A percentile compares a stretch with the other conserved stretches of the same genome.
phyloP scores from a whole-genome alignment of 2,329 filamentous ascomycete species.

The Pyrenochaeta sp. region DNA sequence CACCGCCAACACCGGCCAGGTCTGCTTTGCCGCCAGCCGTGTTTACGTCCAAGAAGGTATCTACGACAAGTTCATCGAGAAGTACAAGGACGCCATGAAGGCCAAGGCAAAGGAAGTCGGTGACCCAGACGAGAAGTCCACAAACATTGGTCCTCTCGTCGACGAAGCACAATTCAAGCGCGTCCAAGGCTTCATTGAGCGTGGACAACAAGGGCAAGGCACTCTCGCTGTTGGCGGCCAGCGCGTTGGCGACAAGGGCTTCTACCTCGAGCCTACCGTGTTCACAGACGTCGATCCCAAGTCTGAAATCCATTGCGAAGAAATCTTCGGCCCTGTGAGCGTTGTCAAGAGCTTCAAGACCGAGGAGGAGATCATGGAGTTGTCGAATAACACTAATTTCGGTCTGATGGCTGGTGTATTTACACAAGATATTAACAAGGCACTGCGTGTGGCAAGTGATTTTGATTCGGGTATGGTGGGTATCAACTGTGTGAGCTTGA shows the following conservation, averaged over 20 bases:
- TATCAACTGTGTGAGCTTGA: constrained; percentile 44
- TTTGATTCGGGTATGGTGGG: constrained; percentile 47
- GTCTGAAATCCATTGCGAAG: constrained; percentile 48
- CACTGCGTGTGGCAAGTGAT: constrained; percentile 42
- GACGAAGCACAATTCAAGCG: constrained; percentile 47
- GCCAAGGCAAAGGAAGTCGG: constrained; percentile 41
- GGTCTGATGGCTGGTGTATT: constrained; percentile 51
- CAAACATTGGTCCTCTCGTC: constrained; percentile 46
- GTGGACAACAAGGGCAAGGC: constrained; percentile 38
- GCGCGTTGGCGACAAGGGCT: constrained; percentile 41
- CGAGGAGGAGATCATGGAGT: constrained; percentile 50
- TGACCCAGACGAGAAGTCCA: constrained; percentile 39
- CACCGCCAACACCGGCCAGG: constrained; percentile 50
- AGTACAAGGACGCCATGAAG: constrained; percentile 46
- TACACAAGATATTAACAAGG: constrained; percentile 51
- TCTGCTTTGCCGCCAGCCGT: constrained; percentile 49
- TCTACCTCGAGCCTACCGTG: constrained; percentile 48
- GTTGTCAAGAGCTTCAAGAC: constrained; percentile 49
- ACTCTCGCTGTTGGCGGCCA: constrained; percentile 47
- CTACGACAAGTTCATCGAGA: constrained; percentile 48
- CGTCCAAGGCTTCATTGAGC: constrained; percentile 48
- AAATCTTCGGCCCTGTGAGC: constrained; percentile 51
- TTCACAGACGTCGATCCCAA: constrained; percentile 45
- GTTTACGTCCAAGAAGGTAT: constrained; percentile 53
- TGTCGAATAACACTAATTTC: constrained; percentile 51